Conservation (phyloP, 2,329 filamentous ascomycete genomes). For the Kalmusia sp. region DNA sequence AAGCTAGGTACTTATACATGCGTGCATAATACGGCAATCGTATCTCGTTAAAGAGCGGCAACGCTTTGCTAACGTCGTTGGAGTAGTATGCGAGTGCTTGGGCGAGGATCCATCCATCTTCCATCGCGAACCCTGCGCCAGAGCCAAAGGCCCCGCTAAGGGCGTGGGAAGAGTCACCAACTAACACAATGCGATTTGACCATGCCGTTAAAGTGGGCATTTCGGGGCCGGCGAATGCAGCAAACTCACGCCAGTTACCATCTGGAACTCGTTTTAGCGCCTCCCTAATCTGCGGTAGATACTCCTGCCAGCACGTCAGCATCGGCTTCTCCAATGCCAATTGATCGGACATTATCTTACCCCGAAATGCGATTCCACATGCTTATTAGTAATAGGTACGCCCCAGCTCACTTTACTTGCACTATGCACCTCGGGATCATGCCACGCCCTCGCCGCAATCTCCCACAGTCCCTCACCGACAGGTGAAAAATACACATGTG, state of each 20-base stretch:
- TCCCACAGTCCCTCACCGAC: slow-evolving; percentile 50
- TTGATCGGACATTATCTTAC: slow-evolving; percentile 11
- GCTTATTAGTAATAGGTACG: slow-evolving; percentile 44
- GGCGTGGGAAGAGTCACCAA: slow-evolving; percentile 64
- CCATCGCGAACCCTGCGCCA: slow-evolving; percentile 55
- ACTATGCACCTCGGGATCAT: slow-evolving; percentile 37
- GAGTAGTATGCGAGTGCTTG: slow-evolving; percentile 32
- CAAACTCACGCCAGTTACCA: slow-evolving; percentile 56
- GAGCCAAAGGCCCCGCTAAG: slow-evolving; percentile 57
- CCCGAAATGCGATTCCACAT: slow-evolving; percentile 49
- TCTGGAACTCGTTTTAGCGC: slow-evolving; percentile 48
- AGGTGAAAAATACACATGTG: slow-evolving; percentile 48
- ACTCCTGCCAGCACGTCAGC: no score
- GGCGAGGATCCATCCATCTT: slow-evolving; percentile 56
- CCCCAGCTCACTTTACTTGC: slow-evolving; percentile 48
- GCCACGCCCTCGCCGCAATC: slow-evolving; percentile 47
- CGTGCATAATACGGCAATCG: slow-evolving; percentile 50
- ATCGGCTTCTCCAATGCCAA: not conserved
- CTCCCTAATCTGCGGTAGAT: slow-evolving; percentile 50
- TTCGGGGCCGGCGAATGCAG: slow-evolving; percentile 57
- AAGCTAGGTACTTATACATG: slow-evolving; percentile 48
- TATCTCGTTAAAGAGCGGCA: slow-evolving; percentile 49
- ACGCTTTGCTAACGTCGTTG: slow-evolving; percentile 29
- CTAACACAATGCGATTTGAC: slow-evolving; percentile 54
- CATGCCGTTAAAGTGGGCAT: slow-evolving; percentile 50